Evolutionary conservation across 1,139 yeast species (phyloP).

Genomic region (Saccharomyces uvarum): DNA sequence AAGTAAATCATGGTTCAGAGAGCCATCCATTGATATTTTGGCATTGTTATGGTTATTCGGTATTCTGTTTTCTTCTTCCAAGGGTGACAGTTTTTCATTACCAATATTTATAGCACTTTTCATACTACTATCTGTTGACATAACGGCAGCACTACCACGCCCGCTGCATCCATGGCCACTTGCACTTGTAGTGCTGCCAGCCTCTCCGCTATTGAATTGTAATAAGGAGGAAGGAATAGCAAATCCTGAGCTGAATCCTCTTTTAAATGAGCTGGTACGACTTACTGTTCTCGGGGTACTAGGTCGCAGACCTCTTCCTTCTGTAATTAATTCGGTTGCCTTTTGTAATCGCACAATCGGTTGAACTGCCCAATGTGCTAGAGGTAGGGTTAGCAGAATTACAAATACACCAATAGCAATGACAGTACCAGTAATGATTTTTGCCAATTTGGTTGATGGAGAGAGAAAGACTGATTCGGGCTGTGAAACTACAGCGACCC

Average conservation of each 20-base stretch:
- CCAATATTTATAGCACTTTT: not conserved
- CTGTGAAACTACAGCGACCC: slow-evolving; percentile 78
- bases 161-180: not conserved
- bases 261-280: slow-evolving; percentile 4
- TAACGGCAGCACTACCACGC: not conserved
- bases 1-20: slow-evolving; percentile 9
- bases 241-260: not conserved
- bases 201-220: not conserved
- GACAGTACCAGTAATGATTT: slow-evolving; percentile 70
- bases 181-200: not conserved
- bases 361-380: slow-evolving; percentile 77
- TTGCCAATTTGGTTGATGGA: slow-evolving; percentile 56
- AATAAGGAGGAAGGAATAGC: not conserved
- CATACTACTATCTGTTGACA: not conserved
- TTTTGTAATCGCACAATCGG: slow-evolving; percentile 76
- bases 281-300: not conserved
- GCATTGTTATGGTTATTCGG: not conserved
- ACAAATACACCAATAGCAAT: slow-evolving; percentile 73
- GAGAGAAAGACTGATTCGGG: slow-evolving; percentile 48
- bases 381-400: slow-evolving; percentile 66
- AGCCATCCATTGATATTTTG: slow-evolving; percentile 7
- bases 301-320: slow-evolving; percentile 34
- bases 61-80: not conserved
- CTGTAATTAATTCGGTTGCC: slow-evolving; percentile 62
- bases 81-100: slow-evolving; percentile 2